Percentiles rank a stretch among this genome's conserved stretches.
Evolutionary conservation across 176 grass and related monocot genomes (phyloP).

Genomic region (Phyllostachys edulis): DNA sequence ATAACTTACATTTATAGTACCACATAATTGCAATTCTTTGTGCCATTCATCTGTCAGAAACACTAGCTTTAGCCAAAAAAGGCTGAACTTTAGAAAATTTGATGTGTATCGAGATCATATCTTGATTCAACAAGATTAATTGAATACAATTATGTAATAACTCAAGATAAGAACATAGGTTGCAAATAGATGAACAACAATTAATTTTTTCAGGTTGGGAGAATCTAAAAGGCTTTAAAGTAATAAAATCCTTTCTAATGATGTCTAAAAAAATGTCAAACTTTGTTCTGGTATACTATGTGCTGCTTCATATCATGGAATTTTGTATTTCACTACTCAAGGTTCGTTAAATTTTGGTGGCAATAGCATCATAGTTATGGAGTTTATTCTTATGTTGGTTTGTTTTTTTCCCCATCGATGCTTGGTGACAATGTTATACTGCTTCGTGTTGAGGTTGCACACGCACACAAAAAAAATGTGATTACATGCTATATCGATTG

Average conservation of each 20-base stretch:
- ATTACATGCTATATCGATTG: background rate
- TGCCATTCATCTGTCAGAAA: background rate
- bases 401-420: background rate
- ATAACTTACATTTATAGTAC: background rate
- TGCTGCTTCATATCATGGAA: conserved; percentile 1
- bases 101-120: background rate
- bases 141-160: background rate
- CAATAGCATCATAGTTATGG: background rate
- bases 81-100: background rate
- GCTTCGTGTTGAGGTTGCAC: background rate
- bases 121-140: background rate
- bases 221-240: background rate
- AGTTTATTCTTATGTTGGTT: background rate
- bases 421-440: background rate
- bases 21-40: background rate
- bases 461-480: background rate
- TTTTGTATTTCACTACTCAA: background rate
- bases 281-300: conserved; percentile 10
- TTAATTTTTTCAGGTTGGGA: background rate
- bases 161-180: background rate
- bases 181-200: background rate
- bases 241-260: background rate
- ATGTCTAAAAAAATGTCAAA: background rate
- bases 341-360: background rate
- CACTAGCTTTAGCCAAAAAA: background rate